Conservation (phyloP, 306 rosid species). For the Sindora glabra region DNA sequence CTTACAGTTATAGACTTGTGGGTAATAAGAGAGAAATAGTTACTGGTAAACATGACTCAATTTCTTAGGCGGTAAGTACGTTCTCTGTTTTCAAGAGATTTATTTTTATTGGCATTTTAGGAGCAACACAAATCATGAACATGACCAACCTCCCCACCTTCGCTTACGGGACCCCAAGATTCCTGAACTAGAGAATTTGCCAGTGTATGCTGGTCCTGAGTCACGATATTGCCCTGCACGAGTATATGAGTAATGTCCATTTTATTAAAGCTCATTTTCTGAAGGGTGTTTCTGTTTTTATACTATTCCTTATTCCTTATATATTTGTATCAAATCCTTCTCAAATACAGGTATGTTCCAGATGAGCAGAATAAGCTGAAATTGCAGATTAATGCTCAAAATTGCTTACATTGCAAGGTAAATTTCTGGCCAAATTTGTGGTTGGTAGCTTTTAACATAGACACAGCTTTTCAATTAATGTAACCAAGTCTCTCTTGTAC, state of each 20-base stretch:
- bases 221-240: slow-evolving; percentile 92
- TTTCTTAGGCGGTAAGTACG: neutral
- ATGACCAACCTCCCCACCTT: slow-evolving; percentile 94
- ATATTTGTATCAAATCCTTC: slow-evolving; percentile 3
- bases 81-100: slow-evolving; percentile 12
- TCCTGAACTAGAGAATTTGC: slow-evolving; percentile 70
- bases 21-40: neutral
- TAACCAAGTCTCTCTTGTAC: no score
- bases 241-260: slow-evolving; percentile 71
- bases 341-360: slow-evolving; percentile 48
- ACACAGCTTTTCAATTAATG: no score
- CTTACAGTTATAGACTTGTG: neutral
- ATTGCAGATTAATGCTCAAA: slow-evolving; percentile 90
- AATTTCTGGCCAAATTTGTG: slow-evolving; percentile 1
- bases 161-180: slow-evolving; percentile 62
- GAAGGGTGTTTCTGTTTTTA: neutral
- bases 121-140: slow-evolving; percentile 99
- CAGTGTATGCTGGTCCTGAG: slow-evolving; percentile 71
- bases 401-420: slow-evolving; percentile 98
- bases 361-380: slow-evolving; percentile 56
- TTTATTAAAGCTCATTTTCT: slow-evolving; percentile 10
- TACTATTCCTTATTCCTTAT: neutral
- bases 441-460: no score
- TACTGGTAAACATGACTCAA: neutral
- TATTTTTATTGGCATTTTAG: slow-evolving; percentile 26